These are phyloP conservation scores for Cordyceps farinosa DNA, from an alignment of 2,329 filamentous ascomycete genomes.

Conservation along the genomic window DNA sequence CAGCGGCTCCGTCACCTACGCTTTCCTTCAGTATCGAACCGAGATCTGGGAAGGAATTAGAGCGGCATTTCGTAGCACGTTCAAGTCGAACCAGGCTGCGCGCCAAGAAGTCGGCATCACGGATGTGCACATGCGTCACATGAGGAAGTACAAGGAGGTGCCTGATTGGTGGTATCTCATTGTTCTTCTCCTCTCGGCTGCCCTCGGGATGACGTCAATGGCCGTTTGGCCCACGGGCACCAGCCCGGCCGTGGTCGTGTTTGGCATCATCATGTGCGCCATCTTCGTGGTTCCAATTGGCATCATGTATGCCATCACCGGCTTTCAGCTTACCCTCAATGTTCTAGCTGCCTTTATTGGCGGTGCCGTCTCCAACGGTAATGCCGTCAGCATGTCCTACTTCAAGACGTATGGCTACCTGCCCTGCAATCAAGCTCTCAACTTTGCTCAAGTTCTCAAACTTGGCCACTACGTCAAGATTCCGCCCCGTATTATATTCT, in stretches of 20 bases:
- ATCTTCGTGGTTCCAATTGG: constrained; percentile 44
- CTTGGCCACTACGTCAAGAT: constrained; percentile 39
- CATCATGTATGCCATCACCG: constrained; percentile 43
- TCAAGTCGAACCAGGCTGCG: constrained; percentile 25
- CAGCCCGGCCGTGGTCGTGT: constrained; percentile 39
- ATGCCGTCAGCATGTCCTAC: constrained; percentile 45
- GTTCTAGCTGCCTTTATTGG: constrained; percentile 48
- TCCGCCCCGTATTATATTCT: constrained; percentile 35
- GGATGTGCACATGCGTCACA: constrained; percentile 45
- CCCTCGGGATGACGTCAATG: constrained; percentile 34
- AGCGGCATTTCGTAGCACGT: constrained; percentile 29
- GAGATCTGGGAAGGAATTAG: constrained; percentile 37
- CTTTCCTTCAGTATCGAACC: constrained; percentile 36
- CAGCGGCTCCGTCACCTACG: constrained; percentile 38
- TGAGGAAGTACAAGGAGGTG: constrained; percentile 44
- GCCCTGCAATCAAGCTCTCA: constrained; percentile 33
- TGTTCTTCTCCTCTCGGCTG: constrained; percentile 29
- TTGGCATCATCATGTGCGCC: constrained; percentile 39
- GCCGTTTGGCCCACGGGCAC: constrained; percentile 42
- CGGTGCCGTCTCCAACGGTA: constrained; percentile 40
- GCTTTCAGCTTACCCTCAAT: constrained; percentile 39
- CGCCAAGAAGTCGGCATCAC: constrained; percentile 24
- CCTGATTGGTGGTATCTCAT: constrained; percentile 47
- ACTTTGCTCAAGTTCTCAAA: constrained; percentile 42
- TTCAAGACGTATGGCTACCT: constrained; percentile 43